Conservation (phyloP, 2,329 filamentous ascomycete species). For the Monosporascus sp. region DNA sequence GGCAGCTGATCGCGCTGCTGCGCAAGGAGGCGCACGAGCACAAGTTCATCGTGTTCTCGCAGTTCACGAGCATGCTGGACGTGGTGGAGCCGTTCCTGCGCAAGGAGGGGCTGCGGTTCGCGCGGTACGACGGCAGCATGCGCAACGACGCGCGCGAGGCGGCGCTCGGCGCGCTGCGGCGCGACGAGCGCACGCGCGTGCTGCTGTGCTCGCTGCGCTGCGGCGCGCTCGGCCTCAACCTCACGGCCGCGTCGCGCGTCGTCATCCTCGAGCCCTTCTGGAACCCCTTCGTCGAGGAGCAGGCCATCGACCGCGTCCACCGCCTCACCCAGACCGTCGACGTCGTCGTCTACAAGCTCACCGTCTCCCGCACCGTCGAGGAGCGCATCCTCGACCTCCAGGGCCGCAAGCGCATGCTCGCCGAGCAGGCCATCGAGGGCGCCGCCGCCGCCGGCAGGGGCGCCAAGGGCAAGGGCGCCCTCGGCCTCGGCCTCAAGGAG, state of each 20-base stretch:
- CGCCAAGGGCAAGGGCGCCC: slow-evolving; percentile 56
- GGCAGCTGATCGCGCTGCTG: slow-evolving; percentile 75
- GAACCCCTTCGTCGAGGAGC: slow-evolving; percentile 99
- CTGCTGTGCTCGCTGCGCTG: slow-evolving; percentile 92
- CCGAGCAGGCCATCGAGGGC: slow-evolving; percentile 85
- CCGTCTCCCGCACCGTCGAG: slow-evolving; percentile 80
- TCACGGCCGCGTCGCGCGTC: slow-evolving; percentile 88
- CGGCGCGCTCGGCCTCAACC: slow-evolving; percentile 84
- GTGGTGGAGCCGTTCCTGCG: slow-evolving; percentile 88
- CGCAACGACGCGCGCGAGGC: slow-evolving; percentile 87
- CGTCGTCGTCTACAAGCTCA: slow-evolving; percentile 92
- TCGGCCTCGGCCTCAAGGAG: slow-evolving; percentile 88
- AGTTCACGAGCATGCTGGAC: slow-evolving; percentile 98
- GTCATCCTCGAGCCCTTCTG: slow-evolving; percentile 97
- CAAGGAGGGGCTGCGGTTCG: slow-evolving; percentile 68
- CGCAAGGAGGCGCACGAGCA: slow-evolving; percentile 71
- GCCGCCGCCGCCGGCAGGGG: slow-evolving; percentile 39
- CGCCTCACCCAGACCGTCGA: slow-evolving; percentile 95
- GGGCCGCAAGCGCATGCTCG: slow-evolving; percentile 85
- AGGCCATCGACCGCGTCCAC: slow-evolving; percentile 97
- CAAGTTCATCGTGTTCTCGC: slow-evolving; percentile 98
- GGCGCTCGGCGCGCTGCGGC: slow-evolving; percentile 70
- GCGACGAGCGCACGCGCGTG: slow-evolving; percentile 69
- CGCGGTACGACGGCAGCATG: slow-evolving; percentile 94
- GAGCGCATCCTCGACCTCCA: slow-evolving; percentile 92